These are phyloP conservation scores for Antarctomyces pellizariae DNA, from an alignment of 495 filamentous ascomycete species.

Conservation along the genomic window DNA sequence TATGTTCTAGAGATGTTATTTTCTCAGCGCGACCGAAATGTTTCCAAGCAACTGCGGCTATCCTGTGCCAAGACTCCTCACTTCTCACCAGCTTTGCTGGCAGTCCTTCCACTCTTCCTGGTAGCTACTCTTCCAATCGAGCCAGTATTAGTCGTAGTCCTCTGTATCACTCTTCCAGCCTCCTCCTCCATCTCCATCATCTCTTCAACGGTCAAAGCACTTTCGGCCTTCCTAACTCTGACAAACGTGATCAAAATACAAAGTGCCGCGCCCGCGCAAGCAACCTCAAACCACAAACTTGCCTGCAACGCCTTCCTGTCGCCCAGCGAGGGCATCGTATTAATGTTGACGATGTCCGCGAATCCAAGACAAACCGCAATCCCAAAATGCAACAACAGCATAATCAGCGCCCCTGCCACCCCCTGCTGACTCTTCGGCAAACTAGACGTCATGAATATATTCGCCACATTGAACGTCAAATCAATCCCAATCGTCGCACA, in stretches of 20 bases:
- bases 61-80: no score
- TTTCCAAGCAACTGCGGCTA: no score
- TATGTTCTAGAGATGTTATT: no score
- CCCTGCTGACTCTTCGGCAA: slow-evolving; percentile 49
- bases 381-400: slow-evolving; percentile 43
- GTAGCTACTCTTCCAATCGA: neutral
- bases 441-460: slow-evolving; percentile 63
- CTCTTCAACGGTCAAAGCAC: slow-evolving; percentile 48
- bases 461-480: slow-evolving; percentile 61
- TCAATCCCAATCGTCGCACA: slow-evolving; percentile 65
- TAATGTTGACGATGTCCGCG: slow-evolving; percentile 35
- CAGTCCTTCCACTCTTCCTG: no score
- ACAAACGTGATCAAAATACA: slow-evolving; percentile 36
- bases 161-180: neutral
- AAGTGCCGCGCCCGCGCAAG: slow-evolving; percentile 27
- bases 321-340: slow-evolving; percentile 22
- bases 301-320: slow-evolving; percentile 30
- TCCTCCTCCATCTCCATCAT: slow-evolving; percentile 17
- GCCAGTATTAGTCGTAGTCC: neutral
- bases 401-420: slow-evolving; percentile 41
- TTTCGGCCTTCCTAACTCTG: slow-evolving; percentile 38
- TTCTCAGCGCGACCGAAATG: no score
- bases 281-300: slow-evolving; percentile 47
- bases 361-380: slow-evolving; percentile 62
- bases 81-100: no score